A percentile compares a stretch with the other conserved stretches of the same genome.
Evolutionary conservation across 805 yeast genomes (phyloP).

Genomic region (Groenewaldozyma salmanticensis): DNA sequence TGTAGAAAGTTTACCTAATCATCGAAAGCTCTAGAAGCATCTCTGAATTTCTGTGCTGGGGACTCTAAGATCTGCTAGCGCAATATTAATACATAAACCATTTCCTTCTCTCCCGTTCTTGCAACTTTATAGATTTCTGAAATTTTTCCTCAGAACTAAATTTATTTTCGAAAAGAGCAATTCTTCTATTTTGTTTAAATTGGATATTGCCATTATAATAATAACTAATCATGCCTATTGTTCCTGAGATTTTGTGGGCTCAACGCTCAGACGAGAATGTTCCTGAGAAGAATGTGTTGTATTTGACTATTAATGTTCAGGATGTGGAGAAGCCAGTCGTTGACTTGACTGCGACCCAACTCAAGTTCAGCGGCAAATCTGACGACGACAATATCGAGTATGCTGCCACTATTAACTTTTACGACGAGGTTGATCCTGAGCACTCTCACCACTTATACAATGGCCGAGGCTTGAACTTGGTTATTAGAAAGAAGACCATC

Average conservation of each 20-base stretch:
- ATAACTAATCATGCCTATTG: conserved; percentile 1
- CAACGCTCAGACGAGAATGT: conserved; percentile 82
- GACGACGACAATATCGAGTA: conserved; percentile 39
- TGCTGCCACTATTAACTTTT: conserved; percentile 64
- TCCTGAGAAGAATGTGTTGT: conserved; percentile 62
- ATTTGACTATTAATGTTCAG: conserved; percentile 60
- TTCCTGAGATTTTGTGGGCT: conserved; percentile 58
- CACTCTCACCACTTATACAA: conserved; percentile 48
- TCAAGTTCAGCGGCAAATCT: conserved; percentile 46
- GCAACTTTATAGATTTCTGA: no score
- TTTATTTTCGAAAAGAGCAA: no score
- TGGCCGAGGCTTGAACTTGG: conserved; percentile 55
- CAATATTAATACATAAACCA: no score
- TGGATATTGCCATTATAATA: no score
- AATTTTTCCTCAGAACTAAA: no score
- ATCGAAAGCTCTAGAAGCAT: no score
- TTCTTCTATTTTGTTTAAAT: no score
- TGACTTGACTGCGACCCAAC: conserved; percentile 44
- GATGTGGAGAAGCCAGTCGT: conserved; percentile 59
- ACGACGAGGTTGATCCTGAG: conserved; percentile 59
- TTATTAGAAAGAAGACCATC: conserved; percentile 58
- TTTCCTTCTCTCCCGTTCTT: no score
- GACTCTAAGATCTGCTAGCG: no score
- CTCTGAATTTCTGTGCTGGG: no score
- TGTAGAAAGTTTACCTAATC: no score